These are phyloP conservation scores for Colletotrichum filicis DNA, from an alignment of 2,329 filamentous ascomycete species.

Conservation along the genomic window DNA sequence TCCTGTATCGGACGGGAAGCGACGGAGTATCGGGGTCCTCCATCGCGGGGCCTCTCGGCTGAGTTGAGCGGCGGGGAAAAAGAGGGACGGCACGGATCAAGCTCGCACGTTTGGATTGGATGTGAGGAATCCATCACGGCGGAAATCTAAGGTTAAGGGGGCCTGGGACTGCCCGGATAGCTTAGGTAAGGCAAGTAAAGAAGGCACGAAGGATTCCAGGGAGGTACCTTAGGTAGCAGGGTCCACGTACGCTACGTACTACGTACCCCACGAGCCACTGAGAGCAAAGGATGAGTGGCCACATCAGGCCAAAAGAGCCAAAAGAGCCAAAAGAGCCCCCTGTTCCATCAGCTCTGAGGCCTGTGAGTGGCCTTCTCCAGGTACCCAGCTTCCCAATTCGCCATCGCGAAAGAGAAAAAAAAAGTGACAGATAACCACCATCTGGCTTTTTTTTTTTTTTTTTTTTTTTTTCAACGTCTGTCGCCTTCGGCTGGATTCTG, in stretches of 20 bases:
- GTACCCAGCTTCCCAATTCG: slow-evolving; percentile 14
- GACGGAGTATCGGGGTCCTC: background rate
- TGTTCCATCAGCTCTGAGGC: background rate
- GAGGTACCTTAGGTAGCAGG: background rate
- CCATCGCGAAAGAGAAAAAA: slow-evolving; percentile 29
- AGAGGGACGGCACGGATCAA: background rate
- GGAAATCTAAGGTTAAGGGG: background rate
- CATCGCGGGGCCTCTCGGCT: too few species aligned
- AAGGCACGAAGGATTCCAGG: too few species aligned
- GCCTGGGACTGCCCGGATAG: background rate
- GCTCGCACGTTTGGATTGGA: too few species aligned
- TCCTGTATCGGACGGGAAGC: background rate
- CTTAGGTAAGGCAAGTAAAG: background rate
- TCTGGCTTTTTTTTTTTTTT: background rate
- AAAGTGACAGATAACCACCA: slow-evolving; percentile 31
- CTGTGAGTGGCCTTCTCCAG: background rate
- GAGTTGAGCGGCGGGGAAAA: background rate
- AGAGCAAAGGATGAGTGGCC: slow-evolving; percentile 4
- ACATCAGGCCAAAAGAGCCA: slow-evolving; percentile 4
- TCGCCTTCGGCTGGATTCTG: slow-evolving; percentile 11
- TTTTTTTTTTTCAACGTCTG: background rate
- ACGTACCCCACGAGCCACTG: slow-evolving; percentile 13
- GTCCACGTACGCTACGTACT: background rate
- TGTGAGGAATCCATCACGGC: background rate
- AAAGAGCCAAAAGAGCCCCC: background rate